These are phyloP conservation scores for Cucumis melo DNA, from an alignment of 306 rosid genomes.

Conservation along the genomic window DNA sequence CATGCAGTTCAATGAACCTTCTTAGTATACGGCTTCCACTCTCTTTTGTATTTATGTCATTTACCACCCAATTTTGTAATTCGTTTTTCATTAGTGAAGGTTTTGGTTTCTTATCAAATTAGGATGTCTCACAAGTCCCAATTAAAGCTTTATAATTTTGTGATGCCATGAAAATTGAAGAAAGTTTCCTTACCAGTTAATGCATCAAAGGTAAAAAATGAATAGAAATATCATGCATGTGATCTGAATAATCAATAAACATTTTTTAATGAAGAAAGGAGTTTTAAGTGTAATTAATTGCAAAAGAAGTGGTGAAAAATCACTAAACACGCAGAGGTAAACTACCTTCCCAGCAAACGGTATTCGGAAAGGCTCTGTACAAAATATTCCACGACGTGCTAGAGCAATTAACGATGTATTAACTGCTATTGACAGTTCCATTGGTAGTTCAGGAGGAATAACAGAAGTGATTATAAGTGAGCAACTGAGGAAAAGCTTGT, in stretches of 20 bases:
- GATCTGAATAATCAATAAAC: not conserved
- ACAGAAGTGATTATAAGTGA: slow-evolving; percentile 97
- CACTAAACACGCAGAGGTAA: slow-evolving; percentile 3
- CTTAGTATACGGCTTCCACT: not conserved
- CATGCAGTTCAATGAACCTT: not conserved
- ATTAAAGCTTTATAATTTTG: not conserved
- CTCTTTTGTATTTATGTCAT: not conserved
- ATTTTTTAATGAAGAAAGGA: not conserved
- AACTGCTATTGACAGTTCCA: slow-evolving; percentile 98
- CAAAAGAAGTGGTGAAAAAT: slow-evolving; percentile 3
- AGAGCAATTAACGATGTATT: slow-evolving; percentile 97
- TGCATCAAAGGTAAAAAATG: not conserved
- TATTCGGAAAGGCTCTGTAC: slow-evolving; percentile 96
- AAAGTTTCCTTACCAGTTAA: not conserved
- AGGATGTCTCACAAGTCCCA: not conserved
- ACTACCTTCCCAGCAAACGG: slow-evolving; percentile 99
- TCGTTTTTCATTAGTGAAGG: not conserved
- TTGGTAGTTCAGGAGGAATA: slow-evolving; percentile 98
- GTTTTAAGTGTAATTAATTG: not conserved
- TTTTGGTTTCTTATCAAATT: not conserved
- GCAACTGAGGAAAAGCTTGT: slow-evolving; percentile 93
- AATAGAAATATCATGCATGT: not conserved
- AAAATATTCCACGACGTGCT: slow-evolving; percentile 87
- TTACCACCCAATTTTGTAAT: not conserved
- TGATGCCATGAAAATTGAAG: not conserved